Conservation (phyloP, 768 basidiomycete genomes). For the Ramaria sp. region DNA sequence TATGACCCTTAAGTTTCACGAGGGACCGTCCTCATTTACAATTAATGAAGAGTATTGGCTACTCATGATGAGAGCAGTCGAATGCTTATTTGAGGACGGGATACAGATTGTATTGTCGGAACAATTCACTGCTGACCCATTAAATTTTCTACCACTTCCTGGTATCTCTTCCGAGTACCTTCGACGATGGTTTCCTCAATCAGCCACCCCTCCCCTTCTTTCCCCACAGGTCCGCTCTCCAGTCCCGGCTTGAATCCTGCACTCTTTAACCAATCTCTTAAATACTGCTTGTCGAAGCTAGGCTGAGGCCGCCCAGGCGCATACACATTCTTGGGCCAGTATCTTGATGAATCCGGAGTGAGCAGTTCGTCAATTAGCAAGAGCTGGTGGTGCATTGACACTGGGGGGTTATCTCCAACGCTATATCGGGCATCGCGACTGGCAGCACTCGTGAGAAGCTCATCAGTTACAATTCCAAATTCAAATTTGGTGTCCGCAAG, state of each 20-base stretch:
- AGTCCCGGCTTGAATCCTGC: slow-evolving; percentile 68
- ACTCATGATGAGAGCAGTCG: too few species aligned
- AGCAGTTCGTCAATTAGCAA: slow-evolving; percentile 95
- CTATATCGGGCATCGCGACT: not conserved
- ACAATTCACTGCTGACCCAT: slow-evolving; percentile 13
- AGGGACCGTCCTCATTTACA: too few species aligned
- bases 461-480: slow-evolving; percentile 57
- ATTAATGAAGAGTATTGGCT: too few species aligned
- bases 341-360: slow-evolving; percentile 94
- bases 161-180: slow-evolving; percentile 71
- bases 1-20: too few species aligned
- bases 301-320: slow-evolving; percentile 64
- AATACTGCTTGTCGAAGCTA: slow-evolving; percentile 95
- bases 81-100: not conserved
- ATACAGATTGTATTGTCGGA: not conserved
- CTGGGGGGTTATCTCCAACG: not conserved
- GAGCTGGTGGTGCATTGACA: slow-evolving; percentile 31
- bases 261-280: slow-evolving; percentile 78
- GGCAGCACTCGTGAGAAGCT: not conserved
- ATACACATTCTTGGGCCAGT: slow-evolving; percentile 82
- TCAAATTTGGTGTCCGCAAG: slow-evolving; percentile 99
- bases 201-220: slow-evolving; percentile 63
- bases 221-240: slow-evolving; percentile 61
- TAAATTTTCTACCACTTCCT: slow-evolving; percentile 60
- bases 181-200: slow-evolving; percentile 67